Conservation (phyloP, 352 stramenopile species). For the Bremia lactucae region DNA sequence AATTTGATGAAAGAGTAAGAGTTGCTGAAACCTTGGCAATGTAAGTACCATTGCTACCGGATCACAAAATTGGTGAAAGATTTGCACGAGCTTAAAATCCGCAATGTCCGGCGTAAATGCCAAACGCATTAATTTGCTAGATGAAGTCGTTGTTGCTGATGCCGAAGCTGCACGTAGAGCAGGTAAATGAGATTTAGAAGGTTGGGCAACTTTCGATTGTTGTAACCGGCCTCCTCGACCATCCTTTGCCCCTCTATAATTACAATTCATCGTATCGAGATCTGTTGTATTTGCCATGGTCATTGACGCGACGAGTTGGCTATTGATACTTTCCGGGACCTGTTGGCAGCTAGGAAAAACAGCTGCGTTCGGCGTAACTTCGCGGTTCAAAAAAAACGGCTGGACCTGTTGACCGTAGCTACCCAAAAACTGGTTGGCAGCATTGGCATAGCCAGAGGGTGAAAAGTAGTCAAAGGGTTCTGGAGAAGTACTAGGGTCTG, state of each 20-base stretch:
- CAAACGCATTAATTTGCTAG: slow-evolving; percentile 36
- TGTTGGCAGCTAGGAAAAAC: slow-evolving; percentile 18
- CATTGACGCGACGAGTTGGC: slow-evolving; percentile 31
- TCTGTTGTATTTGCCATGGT: slow-evolving; percentile 49
- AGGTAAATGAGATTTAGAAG: slow-evolving; percentile 35
- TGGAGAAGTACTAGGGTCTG: slow-evolving; percentile 1
- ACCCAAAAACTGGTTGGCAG: slow-evolving; percentile 23
- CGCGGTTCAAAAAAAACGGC: slow-evolving; percentile 33
- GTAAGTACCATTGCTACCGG: slow-evolving; percentile 40
- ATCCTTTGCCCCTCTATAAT: slow-evolving; percentile 39
- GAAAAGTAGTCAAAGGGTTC: slow-evolving; percentile 48
- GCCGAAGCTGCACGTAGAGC: slow-evolving; percentile 14
- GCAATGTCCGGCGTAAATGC: slow-evolving; percentile 68
- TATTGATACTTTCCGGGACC: slow-evolving; percentile 18
- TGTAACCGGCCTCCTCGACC: slow-evolving; percentile 15
- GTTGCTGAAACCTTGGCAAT: slow-evolving; percentile 45
- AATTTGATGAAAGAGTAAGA: slow-evolving; percentile 53
- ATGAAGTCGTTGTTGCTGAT: slow-evolving; percentile 3
- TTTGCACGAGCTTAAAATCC: slow-evolving; percentile 81
- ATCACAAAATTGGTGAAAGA: slow-evolving; percentile 76
- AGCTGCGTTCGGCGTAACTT: slow-evolving; percentile 26
- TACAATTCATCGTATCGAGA: slow-evolving; percentile 41
- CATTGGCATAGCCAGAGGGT: slow-evolving; percentile 30
- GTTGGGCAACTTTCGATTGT: slow-evolving; percentile 13
- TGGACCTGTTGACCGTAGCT: slow-evolving; percentile 27